Evolutionary conservation across 805 yeast genomes (phyloP), one percentile per base, ranked within the genome.

Genomic region (Spathaspora arborariae): DNA sequence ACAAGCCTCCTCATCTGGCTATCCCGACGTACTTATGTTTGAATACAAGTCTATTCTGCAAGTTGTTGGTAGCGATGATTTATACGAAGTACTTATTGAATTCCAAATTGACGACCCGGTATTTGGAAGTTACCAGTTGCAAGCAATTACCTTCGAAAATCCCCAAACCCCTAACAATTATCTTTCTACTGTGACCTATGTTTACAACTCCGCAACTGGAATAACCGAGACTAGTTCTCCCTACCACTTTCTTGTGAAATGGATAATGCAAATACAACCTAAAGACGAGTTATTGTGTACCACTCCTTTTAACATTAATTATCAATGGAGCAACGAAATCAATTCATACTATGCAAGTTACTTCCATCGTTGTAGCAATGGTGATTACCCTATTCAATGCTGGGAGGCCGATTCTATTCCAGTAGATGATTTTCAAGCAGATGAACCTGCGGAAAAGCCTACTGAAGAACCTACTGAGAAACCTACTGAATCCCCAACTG

Each of bases 211-310:
- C n/a, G n/a, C n/a, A n/a, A n/a, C n/a, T n/a, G 6, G 11, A 10
- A 30, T 6, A 16, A 30, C n/a, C 18, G 6, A 8, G 35, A 30
- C 16, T 13, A 7, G 6, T 8, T 30, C 35, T 3, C 35, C 35
- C 18, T 30, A 30, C 35, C 42, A 39, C 35, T 39, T 39, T 27
- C 16, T 19, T 20, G 42, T 39, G 6, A 16, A 18, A 9, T 39
- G 42, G 42, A 7, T 39, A 15, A 39, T 39, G 42, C 11, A 39
- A 27, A 20, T 33, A 20, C n/a, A 39, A 5, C 13, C n/a, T 16
- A 9, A 9, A 7, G 27, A 15, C 18, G 10, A 39, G 15, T 11
- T 3, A 20, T 8, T 20, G 15, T 26, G 33, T 26, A 20, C 35
- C 9, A 20, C 42, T 10, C 42, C 42, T 3, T 26, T 39, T 20